These are phyloP conservation scores for Liriodendron chinense DNA, from an alignment of 164 flowering plant genomes.

Conservation along the genomic window DNA sequence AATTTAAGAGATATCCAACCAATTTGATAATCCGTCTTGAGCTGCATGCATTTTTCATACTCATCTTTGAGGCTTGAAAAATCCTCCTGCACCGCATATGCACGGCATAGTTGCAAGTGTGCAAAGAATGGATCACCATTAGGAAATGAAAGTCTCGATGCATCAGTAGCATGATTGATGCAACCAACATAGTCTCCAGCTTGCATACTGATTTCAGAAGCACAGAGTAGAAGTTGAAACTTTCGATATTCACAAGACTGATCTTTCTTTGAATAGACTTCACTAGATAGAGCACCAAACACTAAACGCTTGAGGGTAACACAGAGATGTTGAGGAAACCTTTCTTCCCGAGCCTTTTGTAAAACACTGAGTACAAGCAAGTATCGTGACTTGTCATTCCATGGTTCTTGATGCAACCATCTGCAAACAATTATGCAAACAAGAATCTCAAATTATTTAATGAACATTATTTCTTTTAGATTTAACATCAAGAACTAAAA, in stretches of 20 bases:
- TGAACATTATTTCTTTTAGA: no score
- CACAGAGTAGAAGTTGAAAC: conserved; percentile 84
- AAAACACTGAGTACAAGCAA: conserved; percentile 60
- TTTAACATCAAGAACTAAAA: not conserved
- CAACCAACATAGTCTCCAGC: conserved; percentile 40
- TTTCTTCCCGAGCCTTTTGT: conserved; percentile 81
- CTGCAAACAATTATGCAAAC: conserved; percentile 29
- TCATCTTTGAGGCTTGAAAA: conserved; percentile 36
- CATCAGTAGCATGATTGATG: conserved; percentile 48
- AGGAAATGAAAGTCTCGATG: conserved; percentile 47
- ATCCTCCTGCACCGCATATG: conserved; percentile 52
- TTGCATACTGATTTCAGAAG: conserved; percentile 79
- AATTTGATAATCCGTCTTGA: conserved; percentile 58
- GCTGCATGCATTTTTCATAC: conserved; percentile 59
- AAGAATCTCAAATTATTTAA: no score
- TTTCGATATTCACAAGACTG: conserved; percentile 40
- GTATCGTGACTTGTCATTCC: conserved; percentile 62
- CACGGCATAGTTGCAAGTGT: conserved; percentile 75
- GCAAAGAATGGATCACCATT: conserved; percentile 55
- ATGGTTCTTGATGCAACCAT: conserved; percentile 77
- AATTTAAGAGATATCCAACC: conserved; percentile 80
- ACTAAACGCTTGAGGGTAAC: conserved; percentile 50
- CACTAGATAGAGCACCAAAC: conserved; percentile 40
- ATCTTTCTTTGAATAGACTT: conserved; percentile 26
- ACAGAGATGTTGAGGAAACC: conserved; percentile 68